Evolutionary conservation across 208 protist genomes (phyloP).

Genomic region (Trichomonas gallinae): DNA sequence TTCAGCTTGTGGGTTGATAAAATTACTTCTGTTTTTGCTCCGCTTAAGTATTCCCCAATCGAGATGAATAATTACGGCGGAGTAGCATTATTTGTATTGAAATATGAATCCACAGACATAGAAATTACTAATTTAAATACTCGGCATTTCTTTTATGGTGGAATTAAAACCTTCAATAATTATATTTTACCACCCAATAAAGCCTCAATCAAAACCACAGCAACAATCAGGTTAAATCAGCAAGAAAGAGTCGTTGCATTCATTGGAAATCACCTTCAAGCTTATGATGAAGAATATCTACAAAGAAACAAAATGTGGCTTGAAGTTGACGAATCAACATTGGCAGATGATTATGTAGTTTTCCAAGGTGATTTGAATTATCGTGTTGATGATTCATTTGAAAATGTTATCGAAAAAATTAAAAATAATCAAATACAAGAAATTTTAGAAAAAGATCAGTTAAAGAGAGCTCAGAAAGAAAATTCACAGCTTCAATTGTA

Average conservation of each 20-base stretch:
- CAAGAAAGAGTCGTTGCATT: not conserved
- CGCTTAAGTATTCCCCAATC: not conserved
- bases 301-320: slow-evolving; percentile 35
- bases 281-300: slow-evolving; percentile 29
- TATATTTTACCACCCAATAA: not conserved
- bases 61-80: not conserved
- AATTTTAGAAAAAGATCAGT: not conserved
- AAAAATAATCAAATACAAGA: not conserved
- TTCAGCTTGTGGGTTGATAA: not conserved
- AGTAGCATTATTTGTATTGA: not conserved
- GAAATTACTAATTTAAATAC: too few species aligned
- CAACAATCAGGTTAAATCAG: not conserved
- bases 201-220: not conserved
- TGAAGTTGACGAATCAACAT: slow-evolving; percentile 27
- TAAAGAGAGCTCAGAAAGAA: not conserved
- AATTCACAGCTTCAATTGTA: slow-evolving; percentile 22
- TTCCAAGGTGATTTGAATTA: slow-evolving; percentile 46
- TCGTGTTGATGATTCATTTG: slow-evolving; percentile 7
- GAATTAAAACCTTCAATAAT: not conserved
- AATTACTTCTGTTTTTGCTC: not conserved
- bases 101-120: not conserved
- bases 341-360: slow-evolving; percentile 31
- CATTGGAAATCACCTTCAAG: slow-evolving; percentile 34
- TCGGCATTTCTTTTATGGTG: not conserved
- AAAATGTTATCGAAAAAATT: not conserved